Percentiles rank a stretch among this genome's conserved stretches.
phyloP scores from a whole-genome alignment of 768 basidiomycete species.

The Mycena metata region DNA sequence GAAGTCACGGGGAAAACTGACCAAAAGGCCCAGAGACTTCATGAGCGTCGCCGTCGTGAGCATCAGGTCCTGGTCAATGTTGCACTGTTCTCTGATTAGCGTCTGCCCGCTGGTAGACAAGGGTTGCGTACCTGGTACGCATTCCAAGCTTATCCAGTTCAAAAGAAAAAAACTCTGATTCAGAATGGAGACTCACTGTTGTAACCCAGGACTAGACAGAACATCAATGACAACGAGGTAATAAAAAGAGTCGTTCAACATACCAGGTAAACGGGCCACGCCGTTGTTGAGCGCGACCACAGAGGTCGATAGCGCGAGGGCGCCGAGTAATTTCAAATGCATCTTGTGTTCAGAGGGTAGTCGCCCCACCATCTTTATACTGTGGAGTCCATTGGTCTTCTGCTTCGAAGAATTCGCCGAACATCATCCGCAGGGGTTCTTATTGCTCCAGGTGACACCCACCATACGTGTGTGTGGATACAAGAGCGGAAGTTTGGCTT shows the following conservation, averaged over 20 bases:
- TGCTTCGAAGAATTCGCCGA: slow-evolving; percentile 26
- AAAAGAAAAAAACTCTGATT: neutral
- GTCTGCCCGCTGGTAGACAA: neutral
- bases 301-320: slow-evolving; percentile 18
- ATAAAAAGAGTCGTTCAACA: neutral
- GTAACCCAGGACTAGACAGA: slow-evolving; percentile 33
- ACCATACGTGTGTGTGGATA: no score
- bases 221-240: neutral
- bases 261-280: slow-evolving; percentile 34
- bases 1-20: slow-evolving; percentile 36
- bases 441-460: no score
- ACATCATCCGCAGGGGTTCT: slow-evolving; percentile 13
- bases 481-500: no score
- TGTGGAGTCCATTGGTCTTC: slow-evolving; percentile 18
- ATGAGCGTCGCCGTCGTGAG: slow-evolving; percentile 65
- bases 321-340: slow-evolving; percentile 5
- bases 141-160: slow-evolving; percentile 32
- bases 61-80: slow-evolving; percentile 62
- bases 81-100: slow-evolving; percentile 29
- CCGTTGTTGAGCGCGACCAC: slow-evolving; percentile 33
- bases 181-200: slow-evolving; percentile 27
- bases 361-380: slow-evolving; percentile 7
- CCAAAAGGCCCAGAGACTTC: slow-evolving; percentile 70
- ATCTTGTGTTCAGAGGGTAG: slow-evolving; percentile 4
- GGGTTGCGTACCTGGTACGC: slow-evolving; percentile 32